Conservation (phyloP, 208 protist species). For the Naegleria fowleri region DNA sequence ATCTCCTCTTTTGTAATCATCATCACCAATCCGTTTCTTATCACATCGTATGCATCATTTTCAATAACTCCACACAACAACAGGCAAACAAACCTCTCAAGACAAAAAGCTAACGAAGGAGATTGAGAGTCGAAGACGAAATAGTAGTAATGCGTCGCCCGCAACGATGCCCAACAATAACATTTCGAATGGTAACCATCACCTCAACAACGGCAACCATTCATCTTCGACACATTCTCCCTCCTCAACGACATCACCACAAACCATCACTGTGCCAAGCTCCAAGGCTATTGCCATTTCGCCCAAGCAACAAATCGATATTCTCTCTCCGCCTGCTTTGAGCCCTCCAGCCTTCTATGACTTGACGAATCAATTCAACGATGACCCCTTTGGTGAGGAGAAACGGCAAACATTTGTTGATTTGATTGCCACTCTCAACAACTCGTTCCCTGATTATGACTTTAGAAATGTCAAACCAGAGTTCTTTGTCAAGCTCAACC, state of each 20-base stretch:
- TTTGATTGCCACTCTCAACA: conserved; percentile 15
- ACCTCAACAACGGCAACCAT: not conserved
- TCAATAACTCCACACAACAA: not conserved
- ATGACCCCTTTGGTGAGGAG: not conserved
- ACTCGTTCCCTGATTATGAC: conserved; percentile 29
- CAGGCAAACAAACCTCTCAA: conserved; percentile 15
- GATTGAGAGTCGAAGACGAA: not conserved
- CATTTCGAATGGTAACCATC: not conserved
- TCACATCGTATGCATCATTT: too few relatives aligned
- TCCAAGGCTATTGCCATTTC: not conserved
- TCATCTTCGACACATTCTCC: not conserved
- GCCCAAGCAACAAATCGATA: not conserved
- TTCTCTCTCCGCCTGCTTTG: not conserved
- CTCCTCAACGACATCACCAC: not conserved
- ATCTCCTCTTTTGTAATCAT: not conserved
- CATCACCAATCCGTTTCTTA: not conserved
- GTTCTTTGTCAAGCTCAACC: not conserved
- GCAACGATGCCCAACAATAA: not conserved
- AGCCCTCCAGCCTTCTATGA: not conserved
- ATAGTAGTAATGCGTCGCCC: not conserved
- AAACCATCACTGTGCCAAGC: not conserved
- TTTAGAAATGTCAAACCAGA: conserved; percentile 5
- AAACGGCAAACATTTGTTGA: conserved; percentile 13
- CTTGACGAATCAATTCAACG: not conserved
- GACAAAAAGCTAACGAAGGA: conserved; percentile 21